Base-by-base conservation (phyloP, 2,329 filamentous ascomycete genomes). In the Beauveria sp. region DNA sequence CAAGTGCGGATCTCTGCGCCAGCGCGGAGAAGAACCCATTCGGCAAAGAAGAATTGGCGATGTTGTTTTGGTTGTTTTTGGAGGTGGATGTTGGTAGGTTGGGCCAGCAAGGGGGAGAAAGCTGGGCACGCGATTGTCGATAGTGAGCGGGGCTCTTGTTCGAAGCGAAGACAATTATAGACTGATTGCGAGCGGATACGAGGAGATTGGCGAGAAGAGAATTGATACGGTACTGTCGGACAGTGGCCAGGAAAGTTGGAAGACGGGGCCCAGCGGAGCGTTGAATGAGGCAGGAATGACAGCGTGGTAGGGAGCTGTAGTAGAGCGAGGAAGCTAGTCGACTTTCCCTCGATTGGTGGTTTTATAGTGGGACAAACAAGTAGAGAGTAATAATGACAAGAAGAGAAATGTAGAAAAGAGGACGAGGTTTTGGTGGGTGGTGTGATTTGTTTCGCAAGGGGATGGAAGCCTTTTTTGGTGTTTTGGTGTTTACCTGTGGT, bases 1-100 rank as follows among this genome's bases (percentile, higher is more conserved):
- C 18, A 8, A 48, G 42, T 51, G 58, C 40, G 50, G 26, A 40
- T 60, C 58, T 60, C 58, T 60, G 58, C 58, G 58, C 58, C 58
- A 48, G 58, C 58, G 58, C 58, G 16, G 42, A 54, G 58, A 46
- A 28, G 20, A 38, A 48, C 26, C 14, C 50, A 60, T 60, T 42
- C 58, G 49, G 46, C n/a, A 40, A 26, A 16, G 42, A 26, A 40
- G 40, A 48, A 5, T 18, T 18, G 42, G 12, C 9, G 3, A n/a
- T 48, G 43, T 54, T 46, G 26, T 48, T 40, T 24, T 42, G 16
- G 10, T 24, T 38, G 24, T 34, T 34, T 38, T 46, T 26, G 50
- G 14, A 46, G 22, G 26, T 46, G 10, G 26, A 40, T 26, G 38
- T 38, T 24, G 49, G 49, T 42, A 38, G 50, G 28, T 26, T 26